Base-by-base conservation (phyloP, 768 basidiomycete species). In the Russula foetens region DNA sequence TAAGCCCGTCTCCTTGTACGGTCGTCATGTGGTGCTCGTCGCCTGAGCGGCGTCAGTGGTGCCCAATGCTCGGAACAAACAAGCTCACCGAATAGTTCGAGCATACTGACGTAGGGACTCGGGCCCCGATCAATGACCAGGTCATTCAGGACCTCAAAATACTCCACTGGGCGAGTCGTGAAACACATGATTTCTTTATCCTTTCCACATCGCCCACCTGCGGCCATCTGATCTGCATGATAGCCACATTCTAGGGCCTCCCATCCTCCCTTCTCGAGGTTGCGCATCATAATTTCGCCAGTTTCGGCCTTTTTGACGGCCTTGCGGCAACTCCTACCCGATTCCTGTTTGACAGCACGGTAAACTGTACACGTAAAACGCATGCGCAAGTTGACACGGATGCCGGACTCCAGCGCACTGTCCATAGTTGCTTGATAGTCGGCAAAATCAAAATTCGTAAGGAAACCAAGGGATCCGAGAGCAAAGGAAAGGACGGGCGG, bases 21-120 rank as follows among this genome's bases (percentile, higher is more conserved):
- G 97, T 99, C 1, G 97, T 99, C 82, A 99, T 87, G 76, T 98
- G 97, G 73, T 99, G 92, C 65, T 99, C 96, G 70, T 99, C 97
- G 62, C 94, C 96, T 98, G 64, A 12, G 35, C 43, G 15, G 54
- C 66, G 23, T 70, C 61, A 49, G 54, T 19, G 21, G 31, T 39
- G 54, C 43, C 12, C 4, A 29, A 35, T 7, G n/a, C 48, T 45
- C 56, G 58, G 61, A 59, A 56, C 21, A 24, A 47, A 48, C 21
- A 11, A 4, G 77, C 87, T 67, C 67, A 98, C 96, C 97, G 68
- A 99, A 99, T 15, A 99, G 80, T 73, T 99, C 97, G 62, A 99
- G 76, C 67, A 92, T 78, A 69, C 91, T 94, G 70, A 99, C 95
- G 73, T 94, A 99, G 7, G 97, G 97, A 72, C 94, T 97, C 45